Conservation (phyloP, 2,329 filamentous ascomycete species). For the Pseudogymnoascus sp. region DNA sequence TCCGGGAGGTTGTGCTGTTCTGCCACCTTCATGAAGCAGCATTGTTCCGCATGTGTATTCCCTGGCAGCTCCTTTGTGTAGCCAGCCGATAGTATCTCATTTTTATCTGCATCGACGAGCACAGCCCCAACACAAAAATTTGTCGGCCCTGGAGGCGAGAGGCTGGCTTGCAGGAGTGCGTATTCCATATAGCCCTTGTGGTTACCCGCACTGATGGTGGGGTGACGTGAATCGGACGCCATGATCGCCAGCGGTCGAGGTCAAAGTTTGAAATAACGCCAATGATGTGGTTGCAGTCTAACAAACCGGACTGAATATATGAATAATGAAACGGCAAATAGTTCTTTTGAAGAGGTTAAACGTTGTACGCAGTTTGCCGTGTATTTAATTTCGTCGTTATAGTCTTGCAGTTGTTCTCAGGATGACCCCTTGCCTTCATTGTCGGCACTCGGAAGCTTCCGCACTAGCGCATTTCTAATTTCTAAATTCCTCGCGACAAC, state of each 20-base stretch:
- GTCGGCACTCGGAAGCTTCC: slow-evolving; percentile 3
- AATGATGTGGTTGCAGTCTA: background rate
- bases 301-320: background rate
- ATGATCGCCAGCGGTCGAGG: slow-evolving; percentile 7
- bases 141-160: slow-evolving; percentile 76
- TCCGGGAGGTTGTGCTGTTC: slow-evolving; percentile 41
- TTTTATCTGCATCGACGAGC: slow-evolving; percentile 53
- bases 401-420: background rate
- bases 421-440: background rate
- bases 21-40: slow-evolving; percentile 70
- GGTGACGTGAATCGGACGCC: slow-evolving; percentile 16
- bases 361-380: background rate
- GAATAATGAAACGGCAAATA: background rate
- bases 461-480: slow-evolving; percentile 6
- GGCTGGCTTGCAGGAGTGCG: slow-evolving; percentile 66
- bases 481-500: slow-evolving; percentile 9
- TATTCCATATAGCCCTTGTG: slow-evolving; percentile 50
- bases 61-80: slow-evolving; percentile 86
- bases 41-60: slow-evolving; percentile 96
- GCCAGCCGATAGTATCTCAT: slow-evolving; percentile 64
- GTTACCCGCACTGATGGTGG: slow-evolving; percentile 16
- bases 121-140: slow-evolving; percentile 95
- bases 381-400: background rate
- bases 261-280: background rate
- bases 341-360: background rate